Conservation (phyloP, 768 basidiomycete genomes). For the Albatrellus ellisii region DNA sequence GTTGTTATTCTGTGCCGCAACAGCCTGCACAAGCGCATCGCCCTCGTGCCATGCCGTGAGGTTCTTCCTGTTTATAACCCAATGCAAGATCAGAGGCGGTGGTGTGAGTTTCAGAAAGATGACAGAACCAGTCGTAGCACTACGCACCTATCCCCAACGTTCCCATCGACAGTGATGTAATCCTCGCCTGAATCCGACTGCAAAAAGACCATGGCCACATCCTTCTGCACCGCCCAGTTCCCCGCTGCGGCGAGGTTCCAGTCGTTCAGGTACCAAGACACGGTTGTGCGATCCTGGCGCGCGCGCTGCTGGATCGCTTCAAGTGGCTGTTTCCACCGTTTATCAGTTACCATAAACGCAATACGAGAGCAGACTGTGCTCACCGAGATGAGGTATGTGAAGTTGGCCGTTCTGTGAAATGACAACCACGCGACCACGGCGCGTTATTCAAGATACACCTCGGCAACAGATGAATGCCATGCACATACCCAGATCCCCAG, state of each 20-base stretch:
- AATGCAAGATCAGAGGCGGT: too few species aligned
- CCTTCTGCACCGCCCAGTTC: slow-evolving; percentile 30
- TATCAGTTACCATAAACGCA: neutral
- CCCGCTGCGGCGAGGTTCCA: slow-evolving; percentile 40
- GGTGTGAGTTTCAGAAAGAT: neutral
- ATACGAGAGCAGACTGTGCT: slow-evolving; percentile 14
- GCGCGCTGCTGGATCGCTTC: slow-evolving; percentile 68
- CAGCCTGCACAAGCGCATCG: slow-evolving; percentile 31
- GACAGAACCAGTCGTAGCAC: slow-evolving; percentile 15
- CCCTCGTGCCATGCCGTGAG: slow-evolving; percentile 26
- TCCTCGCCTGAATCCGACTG: slow-evolving; percentile 21
- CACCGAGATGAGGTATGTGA: slow-evolving; percentile 70
- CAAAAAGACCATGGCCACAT: slow-evolving; percentile 41
- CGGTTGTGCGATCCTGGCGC: slow-evolving; percentile 44
- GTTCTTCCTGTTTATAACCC: slow-evolving; percentile 17
- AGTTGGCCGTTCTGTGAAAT: slow-evolving; percentile 37
- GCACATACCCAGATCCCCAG: slow-evolving; percentile 81
- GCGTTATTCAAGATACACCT: slow-evolving; percentile 4
- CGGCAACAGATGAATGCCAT: too few species aligned
- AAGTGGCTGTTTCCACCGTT: slow-evolving; percentile 39
- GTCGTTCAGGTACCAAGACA: slow-evolving; percentile 58
- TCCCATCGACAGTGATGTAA: slow-evolving; percentile 48
- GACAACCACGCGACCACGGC: neutral
- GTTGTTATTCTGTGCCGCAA: slow-evolving; percentile 59
- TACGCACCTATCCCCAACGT: slow-evolving; percentile 40